These are phyloP conservation scores for Licmophora abbreviata DNA, from an alignment of 108 stramenopile species.

Conservation along the genomic window DNA sequence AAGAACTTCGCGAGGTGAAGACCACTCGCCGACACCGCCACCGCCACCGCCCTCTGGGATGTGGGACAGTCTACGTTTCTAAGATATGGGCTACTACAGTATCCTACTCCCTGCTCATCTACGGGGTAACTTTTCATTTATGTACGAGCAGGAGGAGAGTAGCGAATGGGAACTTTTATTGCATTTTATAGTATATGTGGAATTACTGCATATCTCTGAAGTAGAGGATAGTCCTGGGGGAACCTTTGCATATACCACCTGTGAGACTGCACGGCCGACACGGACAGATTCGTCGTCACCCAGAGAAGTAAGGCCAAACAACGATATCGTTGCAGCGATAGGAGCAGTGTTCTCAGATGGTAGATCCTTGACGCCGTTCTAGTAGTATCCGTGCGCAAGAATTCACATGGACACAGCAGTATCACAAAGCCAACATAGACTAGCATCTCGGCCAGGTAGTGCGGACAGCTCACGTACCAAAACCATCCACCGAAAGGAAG, in stretches of 20 bases:
- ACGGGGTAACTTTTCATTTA: constrained; percentile 1
- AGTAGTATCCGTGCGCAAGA: neutral
- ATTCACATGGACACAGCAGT: constrained; percentile 5
- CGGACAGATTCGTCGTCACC: constrained; percentile 48
- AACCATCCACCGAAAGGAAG: constrained; percentile 58
- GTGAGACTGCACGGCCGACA: constrained; percentile 42
- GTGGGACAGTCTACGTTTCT: too few relatives aligned
- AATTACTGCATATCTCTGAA: constrained; percentile 5
- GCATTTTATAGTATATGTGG: constrained; percentile 4
- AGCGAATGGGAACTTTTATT: constrained; percentile 2
- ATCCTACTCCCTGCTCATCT: too few relatives aligned
- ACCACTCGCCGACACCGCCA: too few relatives aligned
- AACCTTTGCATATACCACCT: constrained; percentile 35
- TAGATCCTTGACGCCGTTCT: neutral
- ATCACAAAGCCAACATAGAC: constrained; percentile 49
- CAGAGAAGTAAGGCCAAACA: constrained; percentile 48
- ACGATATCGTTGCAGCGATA: constrained; percentile 2
- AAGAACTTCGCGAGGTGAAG: too few relatives aligned
- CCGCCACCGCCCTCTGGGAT: too few relatives aligned
- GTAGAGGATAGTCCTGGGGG: constrained; percentile 1
- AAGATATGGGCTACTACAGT: too few relatives aligned
- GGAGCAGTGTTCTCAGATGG: neutral
- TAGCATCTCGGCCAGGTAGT: constrained; percentile 68
- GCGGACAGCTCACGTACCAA: constrained; percentile 47
- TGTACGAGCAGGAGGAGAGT: neutral